Evolutionary conservation across 208 protist genomes (phyloP), one percentile per base, ranked within the genome.

Genomic region (Perkinsela sp.): DNA sequence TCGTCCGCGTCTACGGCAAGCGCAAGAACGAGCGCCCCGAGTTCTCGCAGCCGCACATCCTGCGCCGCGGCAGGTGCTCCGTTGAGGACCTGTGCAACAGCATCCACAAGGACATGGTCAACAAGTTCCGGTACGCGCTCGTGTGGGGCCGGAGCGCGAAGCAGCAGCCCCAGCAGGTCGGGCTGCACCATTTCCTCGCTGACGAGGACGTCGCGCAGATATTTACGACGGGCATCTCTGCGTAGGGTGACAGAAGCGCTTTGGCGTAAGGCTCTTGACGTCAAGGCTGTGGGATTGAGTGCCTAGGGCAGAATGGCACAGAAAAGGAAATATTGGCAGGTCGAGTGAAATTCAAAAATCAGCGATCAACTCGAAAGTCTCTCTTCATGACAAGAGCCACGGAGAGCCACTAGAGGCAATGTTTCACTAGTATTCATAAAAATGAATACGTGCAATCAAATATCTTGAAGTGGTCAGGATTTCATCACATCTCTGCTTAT

Each of bases 1-100:
- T 97, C 67, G 87, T 96, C 32, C 89, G 95, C 48, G 88, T 98
- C 32, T 98, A 96, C 79, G 96, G 93, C 0, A 97, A 97, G 74
- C 92, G 90, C 67, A 83, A 93, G 72, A 92, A 88, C 31, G 78
- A 81, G 69, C 80, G 86, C 48, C 93, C 93, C n/a, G 92, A 97
- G 73, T 96, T 96, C 75, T 73, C 67, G 31, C 92, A 94, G 68
- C 91, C 92, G 40, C 40, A 57, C 0, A 87, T 96, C 70, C 87
- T 97, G 31, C 79, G 95, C 32, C 85, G 91, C 72, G 72, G 81
- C 0, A 81, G 92, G 71, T 68, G 88, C 2, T 81, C 74, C 28
- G 83, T 96, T 1, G 81, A 93, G 48, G 77, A 95, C 71, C 83
- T 96, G 32, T 96, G 93, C 80, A 83, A 85, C 67, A 75, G 86